Evolutionary conservation across 371 early-diverging fungal species (phyloP), one percentile per base, ranked within the genome.

Genomic region (Rhizomucor pusillus): DNA sequence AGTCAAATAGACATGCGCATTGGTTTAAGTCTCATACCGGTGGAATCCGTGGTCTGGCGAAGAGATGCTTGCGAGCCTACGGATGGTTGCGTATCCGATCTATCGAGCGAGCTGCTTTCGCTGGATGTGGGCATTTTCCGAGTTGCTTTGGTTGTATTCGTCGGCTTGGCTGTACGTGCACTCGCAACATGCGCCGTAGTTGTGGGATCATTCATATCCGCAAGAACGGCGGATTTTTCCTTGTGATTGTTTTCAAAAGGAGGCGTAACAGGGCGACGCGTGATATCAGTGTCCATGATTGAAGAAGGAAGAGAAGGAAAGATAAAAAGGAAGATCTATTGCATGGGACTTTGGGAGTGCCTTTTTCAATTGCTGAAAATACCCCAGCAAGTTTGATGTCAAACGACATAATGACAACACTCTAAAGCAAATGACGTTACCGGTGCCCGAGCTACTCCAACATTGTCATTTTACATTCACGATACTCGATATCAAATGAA

Each of bases 251-350:
- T 35, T 53, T 53, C 54, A 20, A 44, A 43, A 23, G 54, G 54
- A n/a, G 54, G 54, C 16, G 54, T 53, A 22, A 46, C 54, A 53
- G 54, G 54, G 16, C 54, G 54, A 23, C 54, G 54, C 25, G 22
- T 45, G 45, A 19, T 34, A 13, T 53, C 54, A 20, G 54, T 18
- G 20, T 53, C 45, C 44, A 45, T 45, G 29, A 7, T n/a, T 29
- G 29, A 29, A 29, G 7, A 29, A 29, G 29, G 3, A 7, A 7
- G 29, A 29, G 3, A 7, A 7, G 29, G 7, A 29, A 29, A 29
- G 3, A 29, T 29, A 3, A 5, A 7, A 29, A 29, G 29, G 7
- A n/a, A n/a, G n/a, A 29, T 29, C 29, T 5, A 29, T 5, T 29
- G 29, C 29, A 29, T 5, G 29, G 29, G 29, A 29, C 3, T 7